A percentile compares a stretch with the other conserved stretches of the same genome.
phyloP scores from a whole-genome alignment of 2,329 filamentous ascomycete species.

The Ceratocystis cacaofunesta region DNA sequence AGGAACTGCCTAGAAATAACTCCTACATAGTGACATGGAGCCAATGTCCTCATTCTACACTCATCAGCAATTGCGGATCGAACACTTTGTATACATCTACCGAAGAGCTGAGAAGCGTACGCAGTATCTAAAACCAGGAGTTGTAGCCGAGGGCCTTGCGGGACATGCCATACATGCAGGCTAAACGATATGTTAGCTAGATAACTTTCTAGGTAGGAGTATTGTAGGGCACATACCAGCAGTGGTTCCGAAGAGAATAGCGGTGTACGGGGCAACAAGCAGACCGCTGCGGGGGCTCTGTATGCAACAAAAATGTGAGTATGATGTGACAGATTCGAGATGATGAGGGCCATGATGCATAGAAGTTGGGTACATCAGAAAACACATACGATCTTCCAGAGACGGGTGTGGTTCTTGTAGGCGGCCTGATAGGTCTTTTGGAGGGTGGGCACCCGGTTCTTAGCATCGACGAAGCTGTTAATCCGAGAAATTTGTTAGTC shows the following conservation, averaged over 20 bases:
- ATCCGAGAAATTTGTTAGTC: conserved; percentile 18
- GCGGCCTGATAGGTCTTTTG: conserved; percentile 63
- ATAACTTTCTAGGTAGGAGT: background rate
- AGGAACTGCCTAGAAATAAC: background rate
- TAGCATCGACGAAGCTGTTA: conserved; percentile 48
- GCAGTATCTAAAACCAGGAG: conserved; percentile 52
- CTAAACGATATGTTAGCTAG: conserved; percentile 25
- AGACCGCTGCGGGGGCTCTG: conserved; percentile 50
- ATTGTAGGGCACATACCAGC: conserved; percentile 36
- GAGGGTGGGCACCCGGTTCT: conserved; percentile 61
- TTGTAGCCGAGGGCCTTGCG: conserved; percentile 65
- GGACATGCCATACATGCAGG: conserved; percentile 54
- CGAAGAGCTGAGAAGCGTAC: background rate
- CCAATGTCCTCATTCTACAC: background rate
- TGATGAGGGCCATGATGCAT: background rate
- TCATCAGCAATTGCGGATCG: background rate
- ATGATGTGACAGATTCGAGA: conserved; percentile 15
- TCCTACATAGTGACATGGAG: background rate
- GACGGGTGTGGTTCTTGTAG: conserved; percentile 50
- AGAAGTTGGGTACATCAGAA: background rate
- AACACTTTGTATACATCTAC: background rate
- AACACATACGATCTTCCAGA: conserved; percentile 63
- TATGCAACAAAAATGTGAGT: conserved; percentile 3
- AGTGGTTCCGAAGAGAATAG: conserved; percentile 46
- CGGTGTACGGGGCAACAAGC: conserved; percentile 54